Conservation (phyloP, 1,284 basidiomycete species). For the Boletus austroedulis region DNA sequence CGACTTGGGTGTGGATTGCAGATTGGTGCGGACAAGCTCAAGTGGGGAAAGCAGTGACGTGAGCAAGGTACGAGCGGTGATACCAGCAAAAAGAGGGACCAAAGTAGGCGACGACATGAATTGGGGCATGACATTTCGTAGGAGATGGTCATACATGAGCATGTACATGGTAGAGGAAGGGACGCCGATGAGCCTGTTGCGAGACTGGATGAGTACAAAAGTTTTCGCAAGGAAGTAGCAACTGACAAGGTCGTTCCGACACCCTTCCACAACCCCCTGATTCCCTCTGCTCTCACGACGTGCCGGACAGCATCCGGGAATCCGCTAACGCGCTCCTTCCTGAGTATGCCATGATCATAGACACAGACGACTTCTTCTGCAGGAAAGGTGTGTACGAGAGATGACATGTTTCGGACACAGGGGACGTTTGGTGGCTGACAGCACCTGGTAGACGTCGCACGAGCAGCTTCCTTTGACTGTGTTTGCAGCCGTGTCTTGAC, state of each 20-base stretch:
- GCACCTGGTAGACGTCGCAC: conserved; percentile 53
- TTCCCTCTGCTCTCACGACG: conserved; percentile 74
- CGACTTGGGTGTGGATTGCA: conserved; percentile 82
- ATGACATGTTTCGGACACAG: conserved; percentile 78
- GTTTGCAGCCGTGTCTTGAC: conserved; percentile 92
- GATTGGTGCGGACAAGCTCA: conserved; percentile 90
- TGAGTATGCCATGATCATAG: conserved; percentile 70
- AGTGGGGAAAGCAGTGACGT: conserved; percentile 85
- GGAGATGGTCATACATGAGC: conserved; percentile 91
- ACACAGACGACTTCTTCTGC: conserved; percentile 68
- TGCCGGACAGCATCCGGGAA: conserved; percentile 80
- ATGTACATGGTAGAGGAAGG: conserved; percentile 95
- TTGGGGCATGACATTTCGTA: conserved; percentile 59
- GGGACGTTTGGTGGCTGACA: conserved; percentile 61
- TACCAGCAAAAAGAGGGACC: conserved; percentile 81
- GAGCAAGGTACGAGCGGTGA: conserved; percentile 77
- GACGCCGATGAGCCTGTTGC: conserved; percentile 78
- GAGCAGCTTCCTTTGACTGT: conserved; percentile 56
- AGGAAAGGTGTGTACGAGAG: conserved; percentile 52
- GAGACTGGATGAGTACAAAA: conserved; percentile 19
- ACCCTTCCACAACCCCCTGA: conserved; percentile 86
- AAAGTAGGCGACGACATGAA: conserved; percentile 54
- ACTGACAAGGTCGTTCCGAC: conserved; percentile 82
- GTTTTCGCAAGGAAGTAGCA: not conserved
- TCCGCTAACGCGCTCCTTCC: conserved; percentile 70